phyloP scores from a whole-genome alignment of 768 basidiomycete species.

The Tephrocybe sp. region DNA sequence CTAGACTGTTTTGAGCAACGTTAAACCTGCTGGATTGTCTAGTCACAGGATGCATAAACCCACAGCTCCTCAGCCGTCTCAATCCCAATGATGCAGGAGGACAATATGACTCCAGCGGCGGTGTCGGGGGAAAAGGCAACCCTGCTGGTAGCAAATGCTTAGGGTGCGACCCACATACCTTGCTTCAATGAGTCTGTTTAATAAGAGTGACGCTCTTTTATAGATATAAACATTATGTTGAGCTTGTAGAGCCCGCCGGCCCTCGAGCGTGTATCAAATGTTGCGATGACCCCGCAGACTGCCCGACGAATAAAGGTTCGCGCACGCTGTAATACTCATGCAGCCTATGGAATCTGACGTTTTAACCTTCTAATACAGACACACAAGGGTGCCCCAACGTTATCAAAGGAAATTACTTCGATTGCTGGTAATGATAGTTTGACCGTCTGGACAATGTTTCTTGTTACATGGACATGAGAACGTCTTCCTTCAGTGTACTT shows the following conservation, averaged over 20 bases:
- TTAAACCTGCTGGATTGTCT: neutral
- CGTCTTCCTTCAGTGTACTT: too few relatives aligned
- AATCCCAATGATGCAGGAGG: conserved; percentile 50
- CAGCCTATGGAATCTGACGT: neutral
- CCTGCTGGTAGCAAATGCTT: conserved; percentile 49
- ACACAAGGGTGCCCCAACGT: conserved; percentile 50
- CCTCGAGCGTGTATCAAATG: conserved; percentile 56
- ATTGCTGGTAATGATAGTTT: conserved; percentile 35
- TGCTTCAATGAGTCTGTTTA: too few relatives aligned
- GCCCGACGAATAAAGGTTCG: conserved; percentile 47
- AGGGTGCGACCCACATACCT: conserved; percentile 35
- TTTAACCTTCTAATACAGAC: conserved; percentile 30
- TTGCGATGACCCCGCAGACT: conserved; percentile 53
- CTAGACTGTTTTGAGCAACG: neutral
- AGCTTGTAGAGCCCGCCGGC: conserved; percentile 52
- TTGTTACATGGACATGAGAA: too few relatives aligned
- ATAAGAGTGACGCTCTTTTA: too few relatives aligned
- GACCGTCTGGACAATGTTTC: neutral
- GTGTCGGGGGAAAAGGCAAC: conserved; percentile 47
- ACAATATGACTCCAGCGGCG: conserved; percentile 60
- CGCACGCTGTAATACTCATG: neutral
- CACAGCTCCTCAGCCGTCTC: conserved; percentile 38
- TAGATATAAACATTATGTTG: conserved; percentile 59
- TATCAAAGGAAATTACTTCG: conserved; percentile 52
- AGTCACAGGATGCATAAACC: conserved; percentile 59